A percentile compares a stretch with the other conserved stretches of the same genome.
Evolutionary conservation across 2,329 filamentous ascomycete species (phyloP).

Genomic region (Fusarium sp.): DNA sequence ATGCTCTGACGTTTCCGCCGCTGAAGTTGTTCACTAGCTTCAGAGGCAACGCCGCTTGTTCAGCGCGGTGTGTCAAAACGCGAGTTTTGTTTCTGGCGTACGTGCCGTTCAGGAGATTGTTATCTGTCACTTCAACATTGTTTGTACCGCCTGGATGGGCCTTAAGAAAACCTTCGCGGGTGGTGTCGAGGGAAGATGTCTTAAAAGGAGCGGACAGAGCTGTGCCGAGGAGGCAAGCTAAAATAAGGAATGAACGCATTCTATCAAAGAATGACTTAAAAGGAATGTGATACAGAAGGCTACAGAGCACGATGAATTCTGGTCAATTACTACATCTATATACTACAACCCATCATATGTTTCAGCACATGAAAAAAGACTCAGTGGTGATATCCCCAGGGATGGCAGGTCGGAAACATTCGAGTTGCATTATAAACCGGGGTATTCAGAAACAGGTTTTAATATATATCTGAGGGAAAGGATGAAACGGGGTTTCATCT

Average conservation of each 20-base stretch:
- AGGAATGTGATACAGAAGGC: constrained; percentile 2
- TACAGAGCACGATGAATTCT: background rate
- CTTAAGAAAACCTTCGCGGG: constrained; percentile 45
- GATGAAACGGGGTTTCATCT: constrained; percentile 26
- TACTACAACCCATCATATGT: constrained; percentile 2
- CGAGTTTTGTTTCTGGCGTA: constrained; percentile 28
- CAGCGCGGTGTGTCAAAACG: background rate
- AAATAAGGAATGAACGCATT: constrained; percentile 40
- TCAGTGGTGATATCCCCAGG: background rate
- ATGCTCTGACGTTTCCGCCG: constrained; percentile 54
- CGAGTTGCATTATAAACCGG: constrained; percentile 16
- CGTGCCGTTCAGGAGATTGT: constrained; percentile 55
- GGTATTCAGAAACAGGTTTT: constrained; percentile 14
- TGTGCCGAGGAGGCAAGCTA: constrained; percentile 34
- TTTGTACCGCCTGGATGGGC: constrained; percentile 45
- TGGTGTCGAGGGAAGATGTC: constrained; percentile 11
- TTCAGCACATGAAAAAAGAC: background rate
- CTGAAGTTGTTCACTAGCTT: constrained; percentile 57
- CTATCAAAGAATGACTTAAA: constrained; percentile 27
- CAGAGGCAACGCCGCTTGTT: constrained; percentile 39
- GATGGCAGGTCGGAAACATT: background rate
- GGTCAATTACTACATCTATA: constrained; percentile 21
- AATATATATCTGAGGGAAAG: constrained; percentile 36
- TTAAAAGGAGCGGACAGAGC: constrained; percentile 31
- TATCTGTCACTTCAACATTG: constrained; percentile 50